Evolutionary conservation across 2,329 filamentous ascomycete species (phyloP), one percentile per base, ranked within the genome.

Genomic region (Pseudocercospora ulei): DNA sequence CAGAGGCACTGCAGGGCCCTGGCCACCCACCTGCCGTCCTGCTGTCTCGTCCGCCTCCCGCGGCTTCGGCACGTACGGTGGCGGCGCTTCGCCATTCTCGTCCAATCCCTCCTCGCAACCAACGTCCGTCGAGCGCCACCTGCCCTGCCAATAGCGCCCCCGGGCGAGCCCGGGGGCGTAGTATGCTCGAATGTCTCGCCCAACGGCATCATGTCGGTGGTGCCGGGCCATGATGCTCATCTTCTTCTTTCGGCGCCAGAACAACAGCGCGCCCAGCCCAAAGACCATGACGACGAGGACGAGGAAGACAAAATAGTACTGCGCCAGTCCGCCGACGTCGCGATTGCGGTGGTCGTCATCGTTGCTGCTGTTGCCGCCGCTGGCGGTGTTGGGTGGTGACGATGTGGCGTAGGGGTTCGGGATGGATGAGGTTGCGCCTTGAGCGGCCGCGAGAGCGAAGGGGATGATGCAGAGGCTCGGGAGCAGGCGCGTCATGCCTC

Each of bases 31-130:
- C 9, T 25, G 31, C n/a, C n/a, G n/a, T n/a, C n/a, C n/a, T n/a
- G 47, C 40, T 12, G 41, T 41, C n/a, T 22, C 37, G 43, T 28
- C 51, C 31, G 41, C 39, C 20, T 50, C 49, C 8, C 57, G 51
- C 14, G 43, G 47, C 43, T 61, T 62, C 0, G 40, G 62, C 7
- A 51, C 64, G 55, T 81, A 81, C 0, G 76, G 74, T 31, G 77
- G 77, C 34, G 77, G 77, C 6, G 76, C 73, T 56, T 80, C 75
- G 17, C 76, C 77, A 27, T 69, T 58, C 60, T 79, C 76, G 53
- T 80, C 70, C 39, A 80, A 57, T 0, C 77, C 77, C 47, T 80
- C 76, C 29, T 69, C 64, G 7, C 34, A 22, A 7, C 40, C 40
- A n/a, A 26, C 31, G n/a, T 50, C 45, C 1, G 37, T 37, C 7